phyloP scores from a whole-genome alignment of 768 basidiomycete species.

The Auriscalpium vulgare region DNA sequence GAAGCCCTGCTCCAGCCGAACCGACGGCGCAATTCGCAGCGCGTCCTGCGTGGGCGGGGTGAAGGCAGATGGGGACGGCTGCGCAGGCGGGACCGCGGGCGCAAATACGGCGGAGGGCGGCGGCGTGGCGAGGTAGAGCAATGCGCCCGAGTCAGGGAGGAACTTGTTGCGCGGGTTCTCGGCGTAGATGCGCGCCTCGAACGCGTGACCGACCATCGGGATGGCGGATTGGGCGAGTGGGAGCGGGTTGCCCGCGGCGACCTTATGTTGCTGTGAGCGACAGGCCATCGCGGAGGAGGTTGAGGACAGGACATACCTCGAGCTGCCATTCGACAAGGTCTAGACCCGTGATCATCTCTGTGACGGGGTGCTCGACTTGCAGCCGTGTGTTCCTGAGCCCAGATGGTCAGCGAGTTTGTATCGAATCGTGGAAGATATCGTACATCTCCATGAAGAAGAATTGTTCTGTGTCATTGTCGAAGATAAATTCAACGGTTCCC shows the following conservation, averaged over 20 bases:
- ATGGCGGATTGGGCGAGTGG: conserved; percentile 72
- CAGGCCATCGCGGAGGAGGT: not conserved
- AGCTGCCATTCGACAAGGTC: conserved; percentile 96
- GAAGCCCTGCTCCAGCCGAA: conserved; percentile 91
- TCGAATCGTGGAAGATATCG: conserved; percentile 15
- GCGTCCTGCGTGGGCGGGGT: conserved; percentile 9
- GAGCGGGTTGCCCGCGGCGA: conserved; percentile 83
- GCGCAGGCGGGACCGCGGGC: conserved; percentile 29
- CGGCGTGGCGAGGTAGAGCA: conserved; percentile 79
- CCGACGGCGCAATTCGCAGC: conserved; percentile 39
- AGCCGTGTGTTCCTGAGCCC: conserved; percentile 66
- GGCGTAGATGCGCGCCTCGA: conserved; percentile 93
- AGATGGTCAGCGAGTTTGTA: not conserved
- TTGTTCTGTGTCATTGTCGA: conserved; percentile 79
- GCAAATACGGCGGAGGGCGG: conserved; percentile 64
- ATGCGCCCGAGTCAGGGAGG: conserved; percentile 80
- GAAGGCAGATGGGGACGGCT: conserved; percentile 1
- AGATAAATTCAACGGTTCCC: conserved; percentile 95
- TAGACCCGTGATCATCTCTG: conserved; percentile 90
- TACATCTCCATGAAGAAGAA: conserved; percentile 98
- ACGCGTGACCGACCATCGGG: conserved; percentile 86
- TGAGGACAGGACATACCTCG: conserved; percentile 37
- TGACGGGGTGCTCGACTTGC: conserved; percentile 89
- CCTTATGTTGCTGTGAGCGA: conserved; percentile 30
- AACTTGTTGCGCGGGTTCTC: conserved; percentile 92